phyloP scores from a whole-genome alignment of 148 eudicot species.

The Fagopyrum esculentum region DNA sequence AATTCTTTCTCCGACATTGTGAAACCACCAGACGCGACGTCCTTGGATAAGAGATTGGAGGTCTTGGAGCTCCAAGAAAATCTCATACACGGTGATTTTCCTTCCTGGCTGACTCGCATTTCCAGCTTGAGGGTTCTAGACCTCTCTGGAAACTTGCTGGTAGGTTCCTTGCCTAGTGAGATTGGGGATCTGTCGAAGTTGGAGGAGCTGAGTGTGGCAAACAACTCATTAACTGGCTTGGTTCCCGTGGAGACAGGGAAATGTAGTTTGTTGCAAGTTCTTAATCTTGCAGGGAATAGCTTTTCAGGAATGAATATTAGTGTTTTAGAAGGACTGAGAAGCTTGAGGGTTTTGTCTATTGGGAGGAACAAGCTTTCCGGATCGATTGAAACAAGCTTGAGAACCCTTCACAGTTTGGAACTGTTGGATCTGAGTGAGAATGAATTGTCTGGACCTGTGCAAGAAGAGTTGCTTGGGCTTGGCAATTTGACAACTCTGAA shows the following conservation, averaged over 20 bases:
- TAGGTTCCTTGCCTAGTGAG: conserved; percentile 33
- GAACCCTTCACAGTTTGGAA: too few relatives aligned
- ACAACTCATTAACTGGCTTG: conserved; percentile 53
- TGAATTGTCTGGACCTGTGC: too few relatives aligned
- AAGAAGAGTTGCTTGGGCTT: too few relatives aligned
- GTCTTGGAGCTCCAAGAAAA: conserved; percentile 51
- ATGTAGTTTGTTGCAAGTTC: conserved; percentile 36
- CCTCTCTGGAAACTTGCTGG: conserved; percentile 47
- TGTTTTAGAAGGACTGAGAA: conserved; percentile 39
- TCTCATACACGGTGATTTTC: conserved; percentile 43
- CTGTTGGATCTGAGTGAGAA: too few relatives aligned
- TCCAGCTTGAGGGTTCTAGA: conserved; percentile 37
- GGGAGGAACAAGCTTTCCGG: too few relatives aligned
- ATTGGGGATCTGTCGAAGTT: conserved; percentile 36
- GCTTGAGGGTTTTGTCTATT: conserved; percentile 12
- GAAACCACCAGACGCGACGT: conserved; percentile 8
- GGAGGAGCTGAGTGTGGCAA: conserved; percentile 51
- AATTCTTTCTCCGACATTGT: conserved; percentile 41
- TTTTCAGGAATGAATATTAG: conserved; percentile 45
- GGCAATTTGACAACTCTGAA: too few relatives aligned
- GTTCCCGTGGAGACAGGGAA: conserved; percentile 42
- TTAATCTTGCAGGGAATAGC: conserved; percentile 52
- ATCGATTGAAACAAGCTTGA: too few relatives aligned
- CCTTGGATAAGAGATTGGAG: conserved; percentile 31
- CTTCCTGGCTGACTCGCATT: conserved; percentile 43